These are phyloP conservation scores for Flaveria floridana DNA, from an alignment of 140 eudicot genomes.

Conservation along the genomic window DNA sequence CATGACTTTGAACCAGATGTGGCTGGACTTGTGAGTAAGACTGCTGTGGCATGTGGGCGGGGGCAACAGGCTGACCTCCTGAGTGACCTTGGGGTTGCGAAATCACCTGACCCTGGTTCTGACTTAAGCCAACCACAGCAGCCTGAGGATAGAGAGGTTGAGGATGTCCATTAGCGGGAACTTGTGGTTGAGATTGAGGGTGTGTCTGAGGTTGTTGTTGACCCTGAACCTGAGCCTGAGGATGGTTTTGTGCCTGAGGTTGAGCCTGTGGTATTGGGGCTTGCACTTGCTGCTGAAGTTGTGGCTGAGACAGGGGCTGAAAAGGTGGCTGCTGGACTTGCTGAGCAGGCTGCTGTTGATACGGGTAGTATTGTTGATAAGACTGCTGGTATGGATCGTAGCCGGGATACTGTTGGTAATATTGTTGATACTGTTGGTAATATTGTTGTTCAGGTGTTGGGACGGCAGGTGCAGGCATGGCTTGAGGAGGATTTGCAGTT, in stretches of 20 bases:
- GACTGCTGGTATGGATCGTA: conserved; percentile 84
- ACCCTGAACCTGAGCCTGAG: conserved; percentile 31
- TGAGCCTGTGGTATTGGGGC: conserved; percentile 38
- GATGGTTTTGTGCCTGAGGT: conserved; percentile 41
- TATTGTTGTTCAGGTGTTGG: conserved; percentile 63
- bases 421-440: conserved; percentile 63
- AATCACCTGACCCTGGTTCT: conserved; percentile 39
- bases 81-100: conserved; percentile 46
- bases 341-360: conserved; percentile 58
- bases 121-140: conserved; percentile 37
- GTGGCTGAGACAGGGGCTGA: conserved; percentile 49
- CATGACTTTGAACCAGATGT: conserved; percentile 46
- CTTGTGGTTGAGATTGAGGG: conserved; percentile 42
- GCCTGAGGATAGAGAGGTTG: conserved; percentile 41
- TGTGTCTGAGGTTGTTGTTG: conserved; percentile 43
- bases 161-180: conserved; percentile 39
- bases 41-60: conserved; percentile 40
- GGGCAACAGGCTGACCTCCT: conserved; percentile 44
- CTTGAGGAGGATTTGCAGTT: conserved; percentile 44
- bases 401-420: conserved; percentile 77
- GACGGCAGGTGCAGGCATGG: conserved; percentile 41
- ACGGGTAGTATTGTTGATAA: conserved; percentile 68
- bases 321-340: conserved; percentile 51
- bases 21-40: conserved; percentile 40
- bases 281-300: conserved; percentile 44